A percentile compares a stretch with the other conserved stretches of the same genome.
Conservation (phyloP, 768 basidiomycete species). For the Naganishia vishniacii region DNA sequence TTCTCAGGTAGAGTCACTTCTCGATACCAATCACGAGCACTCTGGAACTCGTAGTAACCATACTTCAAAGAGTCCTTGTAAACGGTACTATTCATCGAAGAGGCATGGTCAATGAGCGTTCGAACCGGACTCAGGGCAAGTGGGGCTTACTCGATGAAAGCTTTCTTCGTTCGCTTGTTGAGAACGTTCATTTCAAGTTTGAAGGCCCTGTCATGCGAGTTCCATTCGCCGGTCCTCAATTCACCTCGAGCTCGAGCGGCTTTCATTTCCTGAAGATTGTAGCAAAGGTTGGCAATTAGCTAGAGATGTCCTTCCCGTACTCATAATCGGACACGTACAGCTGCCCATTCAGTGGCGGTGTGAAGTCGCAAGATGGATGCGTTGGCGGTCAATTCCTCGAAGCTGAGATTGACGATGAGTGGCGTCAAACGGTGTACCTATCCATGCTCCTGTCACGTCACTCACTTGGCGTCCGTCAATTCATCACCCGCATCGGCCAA, state of each 20-base stretch:
- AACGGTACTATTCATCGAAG: conserved; percentile 58
- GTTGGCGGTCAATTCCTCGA: conserved; percentile 96
- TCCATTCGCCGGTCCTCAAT: conserved; percentile 65
- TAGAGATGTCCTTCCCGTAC: background rate
- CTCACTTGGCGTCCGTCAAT: conserved; percentile 84
- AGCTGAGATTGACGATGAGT: no score
- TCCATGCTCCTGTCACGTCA: background rate
- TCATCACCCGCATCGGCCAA: conserved; percentile 97
- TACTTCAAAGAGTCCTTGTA: conserved; percentile 94
- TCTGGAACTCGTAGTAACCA: conserved; percentile 93
- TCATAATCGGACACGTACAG: conserved; percentile 55
- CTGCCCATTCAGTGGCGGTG: conserved; percentile 85
- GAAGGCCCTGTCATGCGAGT: conserved; percentile 78
- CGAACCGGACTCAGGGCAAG: no score
- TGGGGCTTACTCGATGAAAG: conserved; percentile 80
- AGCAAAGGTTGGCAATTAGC: background rate
- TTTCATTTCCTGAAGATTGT: conserved; percentile 65
- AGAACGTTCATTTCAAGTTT: conserved; percentile 83
- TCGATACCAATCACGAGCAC: conserved; percentile 89
- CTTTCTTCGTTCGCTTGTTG: conserved; percentile 70
- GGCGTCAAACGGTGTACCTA: background rate
- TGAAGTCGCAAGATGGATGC: conserved; percentile 90
- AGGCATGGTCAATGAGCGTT: background rate
- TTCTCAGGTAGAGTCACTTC: conserved; percentile 73
- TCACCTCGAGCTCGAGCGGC: conserved; percentile 51